Base-by-base conservation (phyloP, 2,329 filamentous ascomycete species). In the Claviceps purpurea region DNA sequence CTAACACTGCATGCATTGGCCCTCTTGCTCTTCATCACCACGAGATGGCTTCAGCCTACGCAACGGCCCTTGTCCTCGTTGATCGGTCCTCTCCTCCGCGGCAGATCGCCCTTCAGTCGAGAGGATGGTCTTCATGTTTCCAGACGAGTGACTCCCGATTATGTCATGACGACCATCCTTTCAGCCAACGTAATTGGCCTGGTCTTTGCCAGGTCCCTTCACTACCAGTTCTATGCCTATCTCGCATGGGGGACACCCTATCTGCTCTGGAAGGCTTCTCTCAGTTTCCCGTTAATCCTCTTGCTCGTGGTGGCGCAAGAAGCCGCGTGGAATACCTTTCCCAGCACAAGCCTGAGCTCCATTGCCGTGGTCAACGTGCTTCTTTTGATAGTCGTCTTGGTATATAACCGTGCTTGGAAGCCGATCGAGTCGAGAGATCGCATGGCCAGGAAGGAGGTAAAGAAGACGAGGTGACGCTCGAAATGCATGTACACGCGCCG, bases 141-240 rank as follows among this genome's bases (percentile, higher is more conserved):
- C 11, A 68, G 73, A 47, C 71, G 75, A 38, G 73, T 91, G 53
- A 85, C 82, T 3, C 82, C 84, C 11, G 73, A 78, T 44, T 95
- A 87, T 66, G 77, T 91, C 57, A 78, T 87, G 73, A 89, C 85
- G 5, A 81, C 82, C 4, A 77, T 95, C 45, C 76, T 95, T 50
- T 82, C 83, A 11, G 85, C 88, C 56, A 85, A 89, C 58, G 73
- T 81, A 34, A 79, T 94, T 52, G 90, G 90, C 40, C 76, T 95
- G 69, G 75, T 95, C 47, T 95, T 89, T 64, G 90, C 90, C 26
- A 77, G 90, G 53, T 91, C 85, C 52, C 76, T 96, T 60, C 90
- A 96, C 71, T 96, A 95, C 73, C 90, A 96, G 64, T 96, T 96
- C 73, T 96, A 89, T 68, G 82, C 87, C 46, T 95, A 94, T 73